Percentiles rank a stretch among this genome's conserved stretches.
Conservation (phyloP, 176 grass and related monocot species). For the Melocanna baccifera region DNA sequence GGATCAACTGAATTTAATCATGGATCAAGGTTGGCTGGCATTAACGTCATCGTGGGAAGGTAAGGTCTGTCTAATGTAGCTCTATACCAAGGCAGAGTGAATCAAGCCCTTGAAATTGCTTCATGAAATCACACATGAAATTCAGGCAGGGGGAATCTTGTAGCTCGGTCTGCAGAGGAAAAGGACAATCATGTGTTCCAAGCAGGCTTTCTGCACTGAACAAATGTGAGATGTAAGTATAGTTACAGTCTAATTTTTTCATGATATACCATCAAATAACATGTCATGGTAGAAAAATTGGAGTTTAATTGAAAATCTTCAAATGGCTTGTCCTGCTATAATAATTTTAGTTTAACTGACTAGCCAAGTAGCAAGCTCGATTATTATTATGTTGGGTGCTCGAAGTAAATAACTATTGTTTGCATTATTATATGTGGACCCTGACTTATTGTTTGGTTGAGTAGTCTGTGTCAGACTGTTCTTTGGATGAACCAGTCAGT, state of each 20-base stretch:
- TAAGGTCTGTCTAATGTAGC: constrained; percentile 30
- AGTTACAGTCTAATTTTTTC: background rate
- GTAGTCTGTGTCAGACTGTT: background rate
- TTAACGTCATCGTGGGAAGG: constrained; percentile 81
- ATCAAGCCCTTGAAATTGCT: constrained; percentile 6
- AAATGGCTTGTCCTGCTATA: background rate
- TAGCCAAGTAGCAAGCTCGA: background rate
- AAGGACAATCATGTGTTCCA: constrained; percentile 80
- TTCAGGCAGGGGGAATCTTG: constrained; percentile 74
- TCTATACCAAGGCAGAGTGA: constrained; percentile 12
- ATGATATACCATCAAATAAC: background rate
- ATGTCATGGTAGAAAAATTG: background rate
- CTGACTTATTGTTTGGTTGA: background rate
- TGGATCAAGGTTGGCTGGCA: constrained; percentile 64
- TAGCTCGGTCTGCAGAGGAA: constrained; percentile 61
- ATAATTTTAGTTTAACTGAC: background rate
- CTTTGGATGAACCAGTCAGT: background rate
- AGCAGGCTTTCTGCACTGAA: constrained; percentile 70
- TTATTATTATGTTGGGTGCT: background rate
- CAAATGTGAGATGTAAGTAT: constrained; percentile 86
- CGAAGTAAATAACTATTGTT: background rate
- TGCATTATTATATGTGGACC: background rate
- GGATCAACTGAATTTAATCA: constrained; percentile 51
- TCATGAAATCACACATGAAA: constrained; percentile 35
- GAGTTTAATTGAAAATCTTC: constrained; percentile 6